Evolutionary conservation across 495 filamentous ascomycete genomes (phyloP).

Genomic region (Penicillium cinerascens): DNA sequence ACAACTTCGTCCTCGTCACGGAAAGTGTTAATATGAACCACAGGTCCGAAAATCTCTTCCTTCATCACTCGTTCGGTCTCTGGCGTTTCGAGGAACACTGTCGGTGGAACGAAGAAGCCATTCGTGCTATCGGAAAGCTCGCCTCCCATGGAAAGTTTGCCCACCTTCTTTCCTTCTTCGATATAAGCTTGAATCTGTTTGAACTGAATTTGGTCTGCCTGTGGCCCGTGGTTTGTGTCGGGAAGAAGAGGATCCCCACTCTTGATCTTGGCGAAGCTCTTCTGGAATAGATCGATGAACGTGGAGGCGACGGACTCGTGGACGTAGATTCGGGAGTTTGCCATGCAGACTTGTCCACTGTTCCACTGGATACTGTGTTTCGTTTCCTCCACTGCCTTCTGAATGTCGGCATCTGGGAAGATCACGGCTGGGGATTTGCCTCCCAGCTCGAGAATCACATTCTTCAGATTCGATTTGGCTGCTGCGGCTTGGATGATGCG

Average conservation of each 20-base stretch:
- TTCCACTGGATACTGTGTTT: constrained; percentile 38
- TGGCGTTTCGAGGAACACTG: constrained; percentile 36
- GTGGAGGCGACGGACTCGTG: constrained; percentile 71
- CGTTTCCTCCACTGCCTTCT: constrained; percentile 76
- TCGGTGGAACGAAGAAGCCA: constrained; percentile 46
- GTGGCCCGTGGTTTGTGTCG: constrained; percentile 84
- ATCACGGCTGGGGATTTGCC: constrained; percentile 38
- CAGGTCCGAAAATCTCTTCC: constrained; percentile 49
- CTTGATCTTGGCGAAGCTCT: constrained; percentile 35
- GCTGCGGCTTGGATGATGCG: constrained; percentile 20
- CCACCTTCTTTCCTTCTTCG: constrained; percentile 68
- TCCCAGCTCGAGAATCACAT: constrained; percentile 36
- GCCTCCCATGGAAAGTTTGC: constrained; percentile 27
- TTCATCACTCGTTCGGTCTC: constrained; percentile 33
- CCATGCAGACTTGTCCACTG: constrained; percentile 51
- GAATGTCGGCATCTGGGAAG: constrained; percentile 62
- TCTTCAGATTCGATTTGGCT: constrained; percentile 45
- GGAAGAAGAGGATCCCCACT: constrained; percentile 78
- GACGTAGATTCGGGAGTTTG: constrained; percentile 47
- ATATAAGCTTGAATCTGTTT: constrained; percentile 89
- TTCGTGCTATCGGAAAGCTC: constrained; percentile 14
- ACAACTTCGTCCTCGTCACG: constrained; percentile 38
- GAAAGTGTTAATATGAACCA: constrained; percentile 40
- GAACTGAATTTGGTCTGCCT: constrained; percentile 79
- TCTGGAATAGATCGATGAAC: constrained; percentile 78